Conservation (phyloP, 106 monocot species). For the Allium sativum region DNA sequence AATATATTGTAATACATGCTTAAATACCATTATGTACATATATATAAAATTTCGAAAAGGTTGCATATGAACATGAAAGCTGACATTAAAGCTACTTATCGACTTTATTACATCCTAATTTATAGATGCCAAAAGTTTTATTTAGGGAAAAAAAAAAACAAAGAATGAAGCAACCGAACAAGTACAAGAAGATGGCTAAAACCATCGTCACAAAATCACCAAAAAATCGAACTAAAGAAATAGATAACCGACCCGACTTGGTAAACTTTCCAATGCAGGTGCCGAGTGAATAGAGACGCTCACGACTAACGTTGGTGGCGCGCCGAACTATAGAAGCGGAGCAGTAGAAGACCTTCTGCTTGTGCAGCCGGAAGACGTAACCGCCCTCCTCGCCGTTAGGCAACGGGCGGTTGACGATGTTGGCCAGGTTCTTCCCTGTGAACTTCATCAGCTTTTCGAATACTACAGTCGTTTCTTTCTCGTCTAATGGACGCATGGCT, state of each 20-base stretch:
- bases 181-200: no score
- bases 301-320: slow-evolving; percentile 61
- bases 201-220: no score
- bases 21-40: no score
- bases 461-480: slow-evolving; percentile 83
- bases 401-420: slow-evolving; percentile 77
- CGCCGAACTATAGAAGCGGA: slow-evolving; percentile 70
- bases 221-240: no score
- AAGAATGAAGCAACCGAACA: no score
- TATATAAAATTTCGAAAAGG: no score
- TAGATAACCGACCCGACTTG: slow-evolving; percentile 24
- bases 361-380: slow-evolving; percentile 90
- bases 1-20: no score
- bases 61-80: no score
- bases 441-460: slow-evolving; percentile 98
- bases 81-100: no score
- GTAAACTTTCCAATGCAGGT: slow-evolving; percentile 72
- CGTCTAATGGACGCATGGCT: slow-evolving; percentile 84
- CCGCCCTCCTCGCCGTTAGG: slow-evolving; percentile 34
- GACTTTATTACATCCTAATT: no score
- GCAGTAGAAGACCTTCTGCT: slow-evolving; percentile 81
- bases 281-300: slow-evolving; percentile 64
- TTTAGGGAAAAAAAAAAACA: no score
- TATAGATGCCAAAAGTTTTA: no score
- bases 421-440: slow-evolving; percentile 73